These are phyloP conservation scores for Mycena sp. DNA, from an alignment of 1,284 basidiomycete species.

Conservation along the genomic window DNA sequence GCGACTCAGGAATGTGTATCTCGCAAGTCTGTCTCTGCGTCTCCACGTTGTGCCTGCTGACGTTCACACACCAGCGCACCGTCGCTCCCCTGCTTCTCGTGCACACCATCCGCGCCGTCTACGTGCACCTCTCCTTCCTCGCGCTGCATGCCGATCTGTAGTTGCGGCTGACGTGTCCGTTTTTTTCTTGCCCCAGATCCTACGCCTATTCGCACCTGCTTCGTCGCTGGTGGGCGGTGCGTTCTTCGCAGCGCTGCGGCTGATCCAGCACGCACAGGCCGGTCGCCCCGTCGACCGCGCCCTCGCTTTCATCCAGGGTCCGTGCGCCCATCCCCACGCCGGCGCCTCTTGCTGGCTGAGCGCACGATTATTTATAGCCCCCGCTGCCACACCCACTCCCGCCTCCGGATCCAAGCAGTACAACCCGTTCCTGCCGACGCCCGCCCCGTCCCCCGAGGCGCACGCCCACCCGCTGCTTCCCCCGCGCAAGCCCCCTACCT, in stretches of 20 bases:
- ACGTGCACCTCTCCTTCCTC: no score
- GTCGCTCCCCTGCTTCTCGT: no score
- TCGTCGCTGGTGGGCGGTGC: constrained; percentile 10
- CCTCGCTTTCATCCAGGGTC: constrained; percentile 26
- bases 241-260: constrained; percentile 18
- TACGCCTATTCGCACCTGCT: constrained; percentile 21
- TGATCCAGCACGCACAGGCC: constrained; percentile 18
- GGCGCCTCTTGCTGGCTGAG: not conserved
- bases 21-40: no score
- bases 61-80: no score
- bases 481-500: no score
- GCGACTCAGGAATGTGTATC: no score
- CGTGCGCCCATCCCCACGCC: not conserved
- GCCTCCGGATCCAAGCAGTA: not conserved
- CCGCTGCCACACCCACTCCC: not conserved
- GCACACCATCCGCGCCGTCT: no score
- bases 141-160: no score
- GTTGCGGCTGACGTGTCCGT: no score
- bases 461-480: constrained; percentile 2
- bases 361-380: not conserved
- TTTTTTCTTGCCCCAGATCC: constrained; percentile 18
- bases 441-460: constrained; percentile 23
- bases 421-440: constrained; percentile 28
- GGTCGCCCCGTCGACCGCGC: constrained; percentile 12
- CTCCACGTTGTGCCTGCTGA: no score